A percentile compares a stretch with the other conserved stretches of the same genome.
Conservation (phyloP, 495 filamentous ascomycete genomes). For the Aspergillus sparsus region DNA sequence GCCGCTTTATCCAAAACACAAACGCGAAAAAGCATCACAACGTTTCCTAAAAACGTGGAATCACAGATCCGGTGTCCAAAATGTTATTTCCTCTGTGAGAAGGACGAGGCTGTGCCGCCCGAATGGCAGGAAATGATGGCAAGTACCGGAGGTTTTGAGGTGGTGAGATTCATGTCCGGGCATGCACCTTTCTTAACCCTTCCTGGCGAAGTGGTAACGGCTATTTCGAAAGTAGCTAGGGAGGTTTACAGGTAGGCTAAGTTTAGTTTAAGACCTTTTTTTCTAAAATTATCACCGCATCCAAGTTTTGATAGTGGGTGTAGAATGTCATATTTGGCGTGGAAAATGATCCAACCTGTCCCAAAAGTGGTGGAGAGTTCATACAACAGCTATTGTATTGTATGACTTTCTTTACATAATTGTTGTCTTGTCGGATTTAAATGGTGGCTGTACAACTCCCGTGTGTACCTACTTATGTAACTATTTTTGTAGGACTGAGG, state of each 20-base stretch:
- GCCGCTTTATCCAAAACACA: background rate
- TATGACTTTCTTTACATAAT: no score
- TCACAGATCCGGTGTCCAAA: background rate
- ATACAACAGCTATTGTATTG: no score
- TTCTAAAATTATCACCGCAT: no score
- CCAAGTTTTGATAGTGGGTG: no score
- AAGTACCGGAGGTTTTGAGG: background rate
- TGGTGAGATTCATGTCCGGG: background rate
- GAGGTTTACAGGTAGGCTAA: background rate
- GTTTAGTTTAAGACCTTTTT: background rate
- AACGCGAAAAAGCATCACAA: background rate
- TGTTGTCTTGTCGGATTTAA: no score
- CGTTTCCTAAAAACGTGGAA: background rate
- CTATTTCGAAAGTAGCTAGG: background rate
- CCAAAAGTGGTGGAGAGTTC: no score
- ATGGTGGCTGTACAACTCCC: no score
- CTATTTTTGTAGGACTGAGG: no score
- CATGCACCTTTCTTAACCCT: background rate
- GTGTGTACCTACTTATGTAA: no score
- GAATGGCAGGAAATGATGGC: background rate
- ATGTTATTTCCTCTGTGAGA: background rate
- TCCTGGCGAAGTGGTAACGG: background rate
- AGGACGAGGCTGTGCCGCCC: background rate
- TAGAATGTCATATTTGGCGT: no score
- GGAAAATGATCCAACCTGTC: no score